Evolutionary conservation across 495 filamentous ascomycete species (phyloP), one percentile per base, ranked within the genome.

Genomic region (Pyrenula massariospora): DNA sequence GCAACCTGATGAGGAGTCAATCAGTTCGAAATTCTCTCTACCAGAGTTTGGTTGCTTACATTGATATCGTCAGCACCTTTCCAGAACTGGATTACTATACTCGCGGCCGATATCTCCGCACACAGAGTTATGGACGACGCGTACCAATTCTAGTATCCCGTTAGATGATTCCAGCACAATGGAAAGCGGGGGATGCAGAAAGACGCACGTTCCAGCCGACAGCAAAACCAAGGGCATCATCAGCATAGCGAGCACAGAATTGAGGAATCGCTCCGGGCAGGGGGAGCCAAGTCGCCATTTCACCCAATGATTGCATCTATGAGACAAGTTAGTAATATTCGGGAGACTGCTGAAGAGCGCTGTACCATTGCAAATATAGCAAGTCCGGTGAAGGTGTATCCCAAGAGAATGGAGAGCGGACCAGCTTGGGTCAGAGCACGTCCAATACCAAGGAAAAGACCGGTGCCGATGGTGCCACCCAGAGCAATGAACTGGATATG

Each of bases 121-220:
- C 84, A 86, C 58, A 85, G 84, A 0, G 85, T 89, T 31, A 84
- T 83, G 21, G 80, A 73, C 71, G 69, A 75, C 1, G 72, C 70
- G 57, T 82, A 83, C 68, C 79, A 78, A 66, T 82, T 86, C n/a
- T n/a, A n/a, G n/a, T n/a, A n/a, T n/a, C n/a, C n/a, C n/a, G n/a
- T n/a, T n/a, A n/a, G n/a, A n/a, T n/a, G n/a, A n/a, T n/a, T n/a
- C n/a, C n/a, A n/a, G n/a, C n/a, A n/a, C n/a, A n/a, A n/a, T n/a
- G n/a, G n/a, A n/a, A n/a, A n/a, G n/a, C n/a, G n/a, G n/a, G n/a
- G n/a, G n/a, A n/a, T n/a, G n/a, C n/a, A n/a, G n/a, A n/a, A n/a
- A n/a, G n/a, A n/a, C n/a, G n/a, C n/a, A n/a, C n/a, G 59, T 89
- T 90, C 86, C 87, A 91, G 23, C 86, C 87, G 66, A 91, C 83